These are phyloP conservation scores for Globisporangium perplexum DNA, from an alignment of 352 stramenopile genomes.

Conservation along the genomic window DNA sequence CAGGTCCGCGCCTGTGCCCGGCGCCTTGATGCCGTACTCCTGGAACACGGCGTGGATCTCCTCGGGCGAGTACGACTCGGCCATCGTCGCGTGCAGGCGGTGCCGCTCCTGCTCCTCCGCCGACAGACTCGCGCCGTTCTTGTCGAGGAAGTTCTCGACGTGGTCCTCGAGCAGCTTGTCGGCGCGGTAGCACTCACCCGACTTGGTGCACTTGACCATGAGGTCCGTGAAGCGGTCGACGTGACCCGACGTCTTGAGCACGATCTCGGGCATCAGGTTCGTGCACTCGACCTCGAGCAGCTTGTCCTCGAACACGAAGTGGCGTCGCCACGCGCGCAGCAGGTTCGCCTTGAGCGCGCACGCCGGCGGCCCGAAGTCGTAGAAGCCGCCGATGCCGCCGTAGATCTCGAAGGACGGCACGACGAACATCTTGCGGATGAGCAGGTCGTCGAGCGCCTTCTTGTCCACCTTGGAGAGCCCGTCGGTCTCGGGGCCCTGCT, in stretches of 20 bases:
- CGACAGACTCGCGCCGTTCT: constrained; percentile 73
- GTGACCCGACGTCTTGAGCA: constrained; percentile 98
- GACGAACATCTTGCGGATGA: constrained; percentile 99
- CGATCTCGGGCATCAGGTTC: constrained; percentile 96
- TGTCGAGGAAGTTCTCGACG: constrained; percentile 96
- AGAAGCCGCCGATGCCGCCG: constrained; percentile 97
- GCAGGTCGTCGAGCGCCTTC: constrained; percentile 95
- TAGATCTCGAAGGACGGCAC: constrained; percentile 99
- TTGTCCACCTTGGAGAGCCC: constrained; percentile 72
- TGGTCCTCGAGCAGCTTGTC: constrained; percentile 99
- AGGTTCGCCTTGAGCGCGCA: constrained; percentile 97
- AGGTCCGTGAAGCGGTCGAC: constrained; percentile 99
- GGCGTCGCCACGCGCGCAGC: constrained; percentile 94
- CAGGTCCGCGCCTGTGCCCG: constrained; percentile 87
- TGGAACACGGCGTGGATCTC: constrained; percentile 95
- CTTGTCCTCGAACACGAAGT: constrained; percentile 98
- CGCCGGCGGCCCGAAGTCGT: constrained; percentile 96
- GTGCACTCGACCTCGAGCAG: constrained; percentile 99
- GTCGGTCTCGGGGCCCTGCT: constrained; percentile 58
- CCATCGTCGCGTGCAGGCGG: constrained; percentile 91
- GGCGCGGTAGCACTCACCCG: constrained; percentile 97
- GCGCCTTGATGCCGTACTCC: constrained; percentile 93
- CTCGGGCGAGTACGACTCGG: constrained; percentile 96
- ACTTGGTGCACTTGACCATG: constrained; percentile 98
- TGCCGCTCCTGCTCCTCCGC: constrained; percentile 91